These are phyloP conservation scores for Bruguiera hainesii DNA, from an alignment of 441 rosid species.

Conservation along the genomic window DNA sequence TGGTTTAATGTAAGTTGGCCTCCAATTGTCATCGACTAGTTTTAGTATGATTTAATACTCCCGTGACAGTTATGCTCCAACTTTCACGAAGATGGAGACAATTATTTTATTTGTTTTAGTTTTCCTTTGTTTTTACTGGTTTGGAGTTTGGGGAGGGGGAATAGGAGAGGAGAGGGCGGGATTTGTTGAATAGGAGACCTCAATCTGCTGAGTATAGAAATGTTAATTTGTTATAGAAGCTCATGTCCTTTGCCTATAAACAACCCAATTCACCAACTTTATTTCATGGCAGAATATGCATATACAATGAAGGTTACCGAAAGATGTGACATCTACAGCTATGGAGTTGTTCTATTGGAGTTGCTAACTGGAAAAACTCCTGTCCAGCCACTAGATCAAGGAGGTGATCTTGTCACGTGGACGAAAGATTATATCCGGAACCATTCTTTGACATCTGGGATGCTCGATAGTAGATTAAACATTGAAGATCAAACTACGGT, in stretches of 20 bases:
- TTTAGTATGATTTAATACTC: too few relatives aligned
- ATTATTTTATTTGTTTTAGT: too few relatives aligned
- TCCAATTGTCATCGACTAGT: background rate
- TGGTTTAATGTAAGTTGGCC: too few relatives aligned
- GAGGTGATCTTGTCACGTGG: constrained; percentile 87
- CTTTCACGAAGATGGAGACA: too few relatives aligned
- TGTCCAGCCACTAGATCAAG: constrained; percentile 80
- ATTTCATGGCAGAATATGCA: constrained; percentile 65
- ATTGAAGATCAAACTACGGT: constrained; percentile 53
- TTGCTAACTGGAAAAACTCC: constrained; percentile 84
- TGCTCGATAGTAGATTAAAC: constrained; percentile 67
- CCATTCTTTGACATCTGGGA: constrained; percentile 47
- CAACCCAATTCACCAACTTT: background rate
- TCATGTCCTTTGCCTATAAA: constrained; percentile 3
- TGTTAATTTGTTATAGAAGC: background rate
- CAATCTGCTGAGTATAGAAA: background rate
- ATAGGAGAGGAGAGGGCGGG: too few relatives aligned
- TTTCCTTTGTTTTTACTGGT: too few relatives aligned
- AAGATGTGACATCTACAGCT: constrained; percentile 95
- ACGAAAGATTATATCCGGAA: constrained; percentile 57
- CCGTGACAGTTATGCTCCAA: too few relatives aligned
- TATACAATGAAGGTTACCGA: constrained; percentile 96
- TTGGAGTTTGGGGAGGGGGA: too few relatives aligned
- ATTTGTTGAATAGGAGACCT: background rate
- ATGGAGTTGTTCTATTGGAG: constrained; percentile 86